Evolutionary conservation across 768 basidiomycete genomes (phyloP), one percentile per base, ranked within the genome.

Genomic region (Filobasidium wieringae): DNA sequence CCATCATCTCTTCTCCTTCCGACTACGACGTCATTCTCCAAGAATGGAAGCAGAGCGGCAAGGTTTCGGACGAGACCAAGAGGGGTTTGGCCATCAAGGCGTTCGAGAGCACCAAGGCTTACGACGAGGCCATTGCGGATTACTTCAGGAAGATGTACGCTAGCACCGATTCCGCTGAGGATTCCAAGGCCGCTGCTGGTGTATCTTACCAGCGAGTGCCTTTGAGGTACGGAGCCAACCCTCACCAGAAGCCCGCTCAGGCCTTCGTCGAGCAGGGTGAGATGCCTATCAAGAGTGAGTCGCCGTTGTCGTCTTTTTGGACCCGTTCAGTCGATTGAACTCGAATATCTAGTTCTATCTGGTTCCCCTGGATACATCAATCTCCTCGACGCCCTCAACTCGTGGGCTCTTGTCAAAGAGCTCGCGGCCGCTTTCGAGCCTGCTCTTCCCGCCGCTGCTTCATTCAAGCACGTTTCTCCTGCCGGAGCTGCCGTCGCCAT

Each of bases 281-380:
- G 65, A 79, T 99, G 40, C 95, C 95, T 17, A 93, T 99, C 81
- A 92, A 86, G 78, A 87, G 92, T 88, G 59, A 56, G 69, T 66
- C 12, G 9, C 22, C 37, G 37, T 11, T 22, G 11, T 17, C 5
- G 17, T 40, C 55, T 34, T 54, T 19, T 19, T 19, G 39, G 24
- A 32, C 31, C 5, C 2, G 17, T 24, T 11, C n/a, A 27, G 4
- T 33, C 14, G 19, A 14, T 40, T 59, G 63, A 24, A 60, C 37
- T 22, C 11, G 37, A 15, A 40, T 24, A 15, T n/a, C 3, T 68
- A 93, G 93, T 85, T 41, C 79, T 97, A 14, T 84, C 83, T 66
- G 93, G 95, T 9, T 89, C 92, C 7, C 95, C 95, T 9, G 95
- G 95, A 24, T 96, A 96, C 75, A 97, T 99, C 78, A 99, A 99